A percentile compares a stretch with the other conserved stretches of the same genome.
These are phyloP conservation scores for Globisporangium cylindrosporum DNA, from an alignment of 352 stramenopile genomes.

Conservation along the genomic window DNA sequence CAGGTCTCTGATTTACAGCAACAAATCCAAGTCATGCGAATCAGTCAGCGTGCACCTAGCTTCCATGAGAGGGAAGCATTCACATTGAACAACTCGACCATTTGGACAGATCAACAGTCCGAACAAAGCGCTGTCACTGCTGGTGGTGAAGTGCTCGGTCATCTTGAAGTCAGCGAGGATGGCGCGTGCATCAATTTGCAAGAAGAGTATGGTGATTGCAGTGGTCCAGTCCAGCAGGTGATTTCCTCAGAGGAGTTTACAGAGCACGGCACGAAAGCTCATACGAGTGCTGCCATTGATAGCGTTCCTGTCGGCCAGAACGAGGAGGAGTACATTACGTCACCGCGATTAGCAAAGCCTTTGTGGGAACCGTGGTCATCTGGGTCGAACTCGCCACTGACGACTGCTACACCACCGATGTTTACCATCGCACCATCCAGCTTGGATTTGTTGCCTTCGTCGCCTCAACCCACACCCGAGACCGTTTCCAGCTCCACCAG, in stretches of 20 bases:
- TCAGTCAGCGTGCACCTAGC: neutral
- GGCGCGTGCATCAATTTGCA: neutral
- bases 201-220: too few species aligned
- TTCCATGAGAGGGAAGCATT: neutral
- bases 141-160: neutral
- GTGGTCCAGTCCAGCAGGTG: too few species aligned
- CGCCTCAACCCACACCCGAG: neutral
- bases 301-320: too few species aligned
- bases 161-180: neutral
- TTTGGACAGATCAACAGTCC: neutral
- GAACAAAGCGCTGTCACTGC: neutral
- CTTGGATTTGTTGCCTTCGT: constrained; percentile 6
- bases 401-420: constrained; percentile 31
- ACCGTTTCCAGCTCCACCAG: neutral
- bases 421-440: constrained; percentile 14
- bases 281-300: too few species aligned
- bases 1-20: constrained; percentile 30
- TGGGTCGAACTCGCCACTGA: constrained; percentile 32
- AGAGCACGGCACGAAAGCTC: too few species aligned
- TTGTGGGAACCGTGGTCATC: constrained; percentile 49
- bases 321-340: constrained; percentile 17
- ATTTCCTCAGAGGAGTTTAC: too few species aligned
- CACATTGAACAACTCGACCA: neutral
- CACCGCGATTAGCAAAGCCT: constrained; percentile 31
- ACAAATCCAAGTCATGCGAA: constrained; percentile 6